Base-by-base conservation (phyloP, 352 stramenopile species). In the Pythium monospermum region DNA sequence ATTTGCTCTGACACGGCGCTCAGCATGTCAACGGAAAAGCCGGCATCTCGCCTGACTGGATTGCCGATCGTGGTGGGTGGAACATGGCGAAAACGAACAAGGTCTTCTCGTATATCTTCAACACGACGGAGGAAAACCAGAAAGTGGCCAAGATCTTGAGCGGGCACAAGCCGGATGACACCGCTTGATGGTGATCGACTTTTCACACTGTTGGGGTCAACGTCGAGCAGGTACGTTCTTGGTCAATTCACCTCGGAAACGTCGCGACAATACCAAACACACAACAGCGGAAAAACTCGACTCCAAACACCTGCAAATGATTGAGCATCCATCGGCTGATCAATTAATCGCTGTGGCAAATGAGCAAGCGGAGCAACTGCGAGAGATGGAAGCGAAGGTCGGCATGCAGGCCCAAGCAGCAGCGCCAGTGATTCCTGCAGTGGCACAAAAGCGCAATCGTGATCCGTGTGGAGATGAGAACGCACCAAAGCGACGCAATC, bases 1-100 rank as follows among this genome's bases (percentile, higher is more conserved):
- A 76, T 32, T 69, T 48, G 1, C 68, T 73, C 6, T 41, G 52
- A 0, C 57, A 59, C 1, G 59, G 51, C 0, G 52, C 49, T 0
- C 52, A 76, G 31, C 48, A 68, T n/a, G 57, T 58, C 0, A 69
- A 75, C 27, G 43, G 42, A 0, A 47, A 59, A 13, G 25, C 58
- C 1, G 35, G 39, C 0, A 42, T 68, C 3, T 45, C 46, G 7
- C 21, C 51, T 0, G 59, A 65, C 12, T 79, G 59, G 51, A 71
- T 64, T 23, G 68, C 74, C 7, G 53, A 76, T 19, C 48, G 65
- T 0, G 57, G 59, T 4, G 47, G 52, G 0, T 69, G 63, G 60
- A 68, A 73, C 35, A 55, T 71, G 56, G 61, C 12, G 1, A 56
- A 50, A 1, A 61, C 35, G 0, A 73, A 60, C 46, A 73, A 71